Evolutionary conservation across 2,329 filamentous ascomycete genomes (phyloP).

Genomic region (Phaeosphaeria sp.): DNA sequence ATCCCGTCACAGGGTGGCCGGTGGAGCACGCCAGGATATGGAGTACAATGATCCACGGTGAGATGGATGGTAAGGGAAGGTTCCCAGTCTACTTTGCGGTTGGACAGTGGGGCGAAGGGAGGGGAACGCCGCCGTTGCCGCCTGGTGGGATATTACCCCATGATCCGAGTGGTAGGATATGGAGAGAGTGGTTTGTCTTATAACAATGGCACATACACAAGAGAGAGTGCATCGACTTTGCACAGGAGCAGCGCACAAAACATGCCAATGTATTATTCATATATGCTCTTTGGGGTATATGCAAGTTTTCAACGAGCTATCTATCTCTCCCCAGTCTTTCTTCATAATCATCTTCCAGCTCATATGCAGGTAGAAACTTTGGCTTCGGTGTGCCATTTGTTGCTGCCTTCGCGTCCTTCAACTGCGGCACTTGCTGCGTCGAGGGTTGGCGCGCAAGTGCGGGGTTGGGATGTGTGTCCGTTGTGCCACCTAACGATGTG

Average conservation of each 20-base stretch:
- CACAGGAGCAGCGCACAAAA: neutral
- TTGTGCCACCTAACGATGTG: slow-evolving; percentile 88
- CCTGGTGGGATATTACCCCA: slow-evolving; percentile 6
- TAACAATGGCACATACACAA: neutral
- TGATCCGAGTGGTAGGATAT: slow-evolving; percentile 1
- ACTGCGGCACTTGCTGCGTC: slow-evolving; percentile 21
- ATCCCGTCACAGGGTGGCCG: slow-evolving; percentile 28
- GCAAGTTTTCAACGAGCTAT: slow-evolving; percentile 16
- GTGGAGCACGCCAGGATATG: slow-evolving; percentile 20
- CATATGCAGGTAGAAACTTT: slow-evolving; percentile 49
- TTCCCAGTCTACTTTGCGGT: slow-evolving; percentile 19
- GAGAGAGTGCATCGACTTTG: neutral
- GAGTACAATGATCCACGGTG: slow-evolving; percentile 19
- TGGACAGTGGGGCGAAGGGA: slow-evolving; percentile 15
- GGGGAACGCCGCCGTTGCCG: slow-evolving; percentile 17
- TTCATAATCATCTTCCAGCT: slow-evolving; percentile 50
- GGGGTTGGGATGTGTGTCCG: slow-evolving; percentile 90
- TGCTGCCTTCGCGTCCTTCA: slow-evolving; percentile 17
- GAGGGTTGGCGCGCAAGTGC: slow-evolving; percentile 50
- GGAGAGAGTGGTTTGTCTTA: slow-evolving; percentile 20
- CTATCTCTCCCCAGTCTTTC: slow-evolving; percentile 49
- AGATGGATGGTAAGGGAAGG: slow-evolving; percentile 21
- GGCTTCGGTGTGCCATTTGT: slow-evolving; percentile 22
- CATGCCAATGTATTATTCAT: neutral
- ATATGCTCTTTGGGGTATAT: slow-evolving; percentile 2